Base-by-base conservation (phyloP, 208 protist genomes). In the Acanthamoeba triangularis region DNA sequence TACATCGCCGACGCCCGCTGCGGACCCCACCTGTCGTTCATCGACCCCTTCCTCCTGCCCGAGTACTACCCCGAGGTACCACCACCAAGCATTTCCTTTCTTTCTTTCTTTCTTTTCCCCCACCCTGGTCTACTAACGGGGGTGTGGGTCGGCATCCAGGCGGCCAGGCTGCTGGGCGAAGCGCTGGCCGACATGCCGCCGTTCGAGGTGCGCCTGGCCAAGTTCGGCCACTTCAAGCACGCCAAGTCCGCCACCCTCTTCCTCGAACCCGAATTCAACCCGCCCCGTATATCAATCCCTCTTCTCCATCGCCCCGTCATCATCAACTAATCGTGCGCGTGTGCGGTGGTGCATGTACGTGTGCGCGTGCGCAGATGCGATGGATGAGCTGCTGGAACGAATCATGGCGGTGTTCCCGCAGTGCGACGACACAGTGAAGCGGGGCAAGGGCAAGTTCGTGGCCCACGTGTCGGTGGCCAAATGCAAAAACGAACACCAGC, bases 381-480 rank as follows among this genome's bases (percentile, higher is more conserved):
- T 93, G 59, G 87, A 93, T 14, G 59, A 93, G 2, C 44, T 93
- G 65, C 35, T 93, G 7, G 28, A 2, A 1, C 8, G 87, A 25
- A 76, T 93, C 35, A 56, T 78, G 59, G 25, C 35, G 23, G 44
- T 93, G 23, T 93, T 93, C 37, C 87, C 87, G 13, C 87, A 93
- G 63, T 93, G 87, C 65, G 65, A 78, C 20, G 65, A 93, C 44
- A 93, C 87, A 1, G 44, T 76, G 28, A n/a, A 33, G 35, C 33
- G 47, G 10, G 56, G 63, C 56, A 2, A 76, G 33, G 87, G 87
- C 52, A 93, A 93, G n/a, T 76, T 93, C 23, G 61, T 93, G 23
- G 63, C 87, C n/a, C 87, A 93, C n/a, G n/a, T 93, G 25, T 93
- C 87, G 13, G 16, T 93, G 44, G 87, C 87, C 87, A 93, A 93